phyloP scores from a whole-genome alignment of 129 eudicot genomes.

The Apium graveolens region DNA sequence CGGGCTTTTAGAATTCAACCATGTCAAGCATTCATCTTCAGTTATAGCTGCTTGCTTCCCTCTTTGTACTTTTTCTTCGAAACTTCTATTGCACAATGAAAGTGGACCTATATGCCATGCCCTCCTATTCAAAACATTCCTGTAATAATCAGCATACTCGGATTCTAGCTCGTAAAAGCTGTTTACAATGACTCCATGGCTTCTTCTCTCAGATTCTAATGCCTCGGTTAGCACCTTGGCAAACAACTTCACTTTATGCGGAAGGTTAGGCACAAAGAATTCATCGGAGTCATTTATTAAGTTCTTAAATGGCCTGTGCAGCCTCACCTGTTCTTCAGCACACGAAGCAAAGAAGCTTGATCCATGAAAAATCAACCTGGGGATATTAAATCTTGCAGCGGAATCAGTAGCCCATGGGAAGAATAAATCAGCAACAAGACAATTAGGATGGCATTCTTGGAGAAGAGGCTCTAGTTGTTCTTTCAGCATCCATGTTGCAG shows the following conservation, averaged over 20 bases:
- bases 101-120: conserved; percentile 30
- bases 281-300: conserved; percentile 19
- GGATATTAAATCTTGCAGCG: too few species aligned
- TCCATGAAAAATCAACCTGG: too few species aligned
- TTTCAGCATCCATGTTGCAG: not conserved
- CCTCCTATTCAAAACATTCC: conserved; percentile 8
- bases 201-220: not conserved
- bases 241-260: conserved; percentile 12
- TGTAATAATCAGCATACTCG: conserved; percentile 20
- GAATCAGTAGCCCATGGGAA: too few species aligned
- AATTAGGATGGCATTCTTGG: too few species aligned
- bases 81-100: conserved; percentile 9
- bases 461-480: too few species aligned
- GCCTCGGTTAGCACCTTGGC: not conserved
- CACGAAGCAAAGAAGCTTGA: too few species aligned
- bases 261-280: conserved; percentile 21
- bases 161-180: conserved; percentile 27
- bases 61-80: conserved; percentile 19
- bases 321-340: too few species aligned
- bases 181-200: conserved; percentile 17
- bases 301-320: conserved; percentile 5
- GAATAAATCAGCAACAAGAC: too few species aligned
- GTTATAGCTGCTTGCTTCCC: conserved; percentile 21
- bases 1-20: conserved; percentile 21
- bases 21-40: conserved; percentile 16